Percentiles rank a stretch among this genome's conserved stretches.
These are phyloP conservation scores for Lunularia cruciata DNA, from an alignment of 225 moss, liverwort and hornwort species.

Conservation along the genomic window DNA sequence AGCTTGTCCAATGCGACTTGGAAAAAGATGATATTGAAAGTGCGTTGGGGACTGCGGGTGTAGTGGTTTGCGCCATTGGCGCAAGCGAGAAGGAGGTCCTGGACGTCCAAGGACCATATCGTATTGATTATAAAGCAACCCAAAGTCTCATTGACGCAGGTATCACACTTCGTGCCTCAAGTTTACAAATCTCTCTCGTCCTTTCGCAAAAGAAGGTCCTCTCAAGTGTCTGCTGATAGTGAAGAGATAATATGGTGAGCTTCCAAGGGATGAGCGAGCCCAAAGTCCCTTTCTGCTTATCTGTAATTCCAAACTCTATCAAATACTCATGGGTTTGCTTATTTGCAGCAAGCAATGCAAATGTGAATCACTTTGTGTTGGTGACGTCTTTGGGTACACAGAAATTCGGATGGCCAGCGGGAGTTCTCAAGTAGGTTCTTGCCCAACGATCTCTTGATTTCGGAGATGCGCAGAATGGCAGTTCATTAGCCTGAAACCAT, in stretches of 20 bases:
- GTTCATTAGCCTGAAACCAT: not conserved
- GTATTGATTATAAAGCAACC: conserved; percentile 77
- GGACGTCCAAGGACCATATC: conserved; percentile 69
- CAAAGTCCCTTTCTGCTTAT: too few species aligned
- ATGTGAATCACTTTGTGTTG: conserved; percentile 81
- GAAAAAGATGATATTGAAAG: conserved; percentile 55
- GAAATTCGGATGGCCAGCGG: conserved; percentile 82
- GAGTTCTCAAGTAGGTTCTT: conserved; percentile 68
- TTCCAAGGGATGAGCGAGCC: too few species aligned
- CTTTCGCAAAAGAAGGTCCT: too few species aligned
- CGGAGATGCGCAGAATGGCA: not conserved
- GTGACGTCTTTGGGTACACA: conserved; percentile 84
- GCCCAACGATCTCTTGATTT: not conserved
- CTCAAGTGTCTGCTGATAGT: too few species aligned
- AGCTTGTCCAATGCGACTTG: conserved; percentile 73
- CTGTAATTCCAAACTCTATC: too few species aligned
- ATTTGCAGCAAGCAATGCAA: conserved; percentile 61
- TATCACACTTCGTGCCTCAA: conserved; percentile 14
- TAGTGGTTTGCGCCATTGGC: conserved; percentile 79
- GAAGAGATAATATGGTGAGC: too few species aligned
- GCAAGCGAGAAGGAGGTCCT: conserved; percentile 81
- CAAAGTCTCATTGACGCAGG: conserved; percentile 75
- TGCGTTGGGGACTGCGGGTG: conserved; percentile 68
- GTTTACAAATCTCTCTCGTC: too few species aligned
- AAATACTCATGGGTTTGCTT: not conserved